Evolutionary conservation across 2,329 filamentous ascomycete species (phyloP), one percentile per base, ranked within the genome.

Genomic region (Daldinia sp.): DNA sequence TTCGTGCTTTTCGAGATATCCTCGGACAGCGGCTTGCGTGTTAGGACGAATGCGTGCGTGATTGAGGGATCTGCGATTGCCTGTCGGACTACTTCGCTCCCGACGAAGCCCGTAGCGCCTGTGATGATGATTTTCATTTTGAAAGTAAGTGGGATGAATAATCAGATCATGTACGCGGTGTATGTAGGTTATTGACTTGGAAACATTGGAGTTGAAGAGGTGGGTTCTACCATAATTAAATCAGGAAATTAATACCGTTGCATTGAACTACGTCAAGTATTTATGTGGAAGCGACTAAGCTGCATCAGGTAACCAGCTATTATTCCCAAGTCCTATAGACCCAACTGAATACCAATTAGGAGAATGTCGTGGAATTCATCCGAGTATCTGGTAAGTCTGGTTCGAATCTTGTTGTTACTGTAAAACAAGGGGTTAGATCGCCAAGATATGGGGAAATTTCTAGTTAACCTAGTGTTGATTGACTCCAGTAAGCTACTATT

Each of bases 41-140:
- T 81, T 9, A 88, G 76, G 15, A 82, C 80, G 53, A 85, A 73
- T 34, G 86, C 74, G 19, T 81, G 81, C 2, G 79, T 82, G 74
- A 89, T 83, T 68, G 75, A 75, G 15, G 79, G 75, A 70, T 83
- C 77, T 3, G 71, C 69, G 55, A 89, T 79, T 70, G 81, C 83
- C 67, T 83, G 80, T 7, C 76, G 72, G 53, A 88, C 78, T 27
- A 87, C 78, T 68, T 83, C 82, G 27, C 76, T 70, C 57, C 86
- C 87, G 58, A 87, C 80, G 68, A 82, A 81, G 66, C 87, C 86
- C n/a, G 85, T 89, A 19, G 78, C 78, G 48, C 86, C 86, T 5
- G 83, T 80, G 32, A 89, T 76, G 61, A 89, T 82, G 68, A 88
- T 77, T 71, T 88, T 87, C 85, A 88, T 87, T 34, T 49, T 51